These are phyloP conservation scores for Nakazawaea laoshanensis DNA, from an alignment of 805 yeast genomes.

Conservation along the genomic window DNA sequence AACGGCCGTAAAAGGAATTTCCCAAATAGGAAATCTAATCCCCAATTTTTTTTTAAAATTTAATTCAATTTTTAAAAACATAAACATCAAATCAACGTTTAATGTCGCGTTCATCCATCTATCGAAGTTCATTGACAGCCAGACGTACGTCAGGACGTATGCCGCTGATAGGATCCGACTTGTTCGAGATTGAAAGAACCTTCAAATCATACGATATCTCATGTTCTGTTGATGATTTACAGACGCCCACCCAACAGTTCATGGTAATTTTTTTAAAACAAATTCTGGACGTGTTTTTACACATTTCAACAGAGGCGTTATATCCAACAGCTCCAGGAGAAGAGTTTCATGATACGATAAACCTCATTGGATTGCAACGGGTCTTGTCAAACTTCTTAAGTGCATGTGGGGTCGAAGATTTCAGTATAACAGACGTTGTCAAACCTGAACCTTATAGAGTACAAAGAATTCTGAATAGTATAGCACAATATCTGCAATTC, in stretches of 20 bases:
- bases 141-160: constrained; percentile 20
- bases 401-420: constrained; percentile 73
- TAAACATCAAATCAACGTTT: too few species aligned
- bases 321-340: constrained; percentile 15
- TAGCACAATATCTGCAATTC: constrained; percentile 78
- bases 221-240: constrained; percentile 19
- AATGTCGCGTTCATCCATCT: too few species aligned
- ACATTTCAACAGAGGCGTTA: constrained; percentile 21
- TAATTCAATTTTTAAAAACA: too few species aligned
- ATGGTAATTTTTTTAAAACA: constrained; percentile 25
- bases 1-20: too few species aligned
- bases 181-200: too few species aligned
- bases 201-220: too few species aligned
- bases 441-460: constrained; percentile 70
- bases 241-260: constrained; percentile 22
- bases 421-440: constrained; percentile 62
- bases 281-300: constrained; percentile 24
- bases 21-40: too few species aligned
- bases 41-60: too few species aligned
- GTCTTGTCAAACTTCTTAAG: constrained; percentile 54
- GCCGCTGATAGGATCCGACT: constrained; percentile 12
- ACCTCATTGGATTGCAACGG: constrained; percentile 47
- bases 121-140: too few species aligned
- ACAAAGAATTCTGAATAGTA: constrained; percentile 65
- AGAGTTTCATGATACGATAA: constrained; percentile 28